Evolutionary conservation across 2,329 filamentous ascomycete species (phyloP).

Genomic region (Aspergillus quadricinctus): DNA sequence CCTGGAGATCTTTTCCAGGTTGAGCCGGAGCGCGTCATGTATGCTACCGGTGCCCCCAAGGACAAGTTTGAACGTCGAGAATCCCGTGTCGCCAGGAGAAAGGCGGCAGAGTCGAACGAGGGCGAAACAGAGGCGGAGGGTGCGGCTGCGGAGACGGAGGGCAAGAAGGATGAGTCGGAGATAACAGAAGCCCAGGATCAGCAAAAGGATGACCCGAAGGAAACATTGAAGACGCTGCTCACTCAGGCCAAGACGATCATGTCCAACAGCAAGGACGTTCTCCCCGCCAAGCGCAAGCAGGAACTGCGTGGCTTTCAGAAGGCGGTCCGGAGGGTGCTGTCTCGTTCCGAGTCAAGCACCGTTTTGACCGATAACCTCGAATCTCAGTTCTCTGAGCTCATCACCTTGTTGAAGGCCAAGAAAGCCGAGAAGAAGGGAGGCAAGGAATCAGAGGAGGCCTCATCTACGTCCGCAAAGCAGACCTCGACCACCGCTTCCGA

Average conservation of each 20-base stretch:
- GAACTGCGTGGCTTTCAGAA: conserved; percentile 69
- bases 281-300: conserved; percentile 70
- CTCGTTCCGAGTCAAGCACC: conserved; percentile 46
- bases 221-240: conserved; percentile 52
- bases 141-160: conserved; percentile 24
- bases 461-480: conserved; percentile 12
- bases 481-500: conserved; percentile 6
- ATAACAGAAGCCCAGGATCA: conserved; percentile 29
- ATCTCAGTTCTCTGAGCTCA: conserved; percentile 51
- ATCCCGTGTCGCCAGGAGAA: conserved; percentile 25
- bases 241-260: conserved; percentile 59
- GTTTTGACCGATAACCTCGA: conserved; percentile 48
- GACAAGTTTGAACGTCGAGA: conserved; percentile 39
- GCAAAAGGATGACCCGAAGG: conserved; percentile 39
- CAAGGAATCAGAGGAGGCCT: conserved; percentile 15
- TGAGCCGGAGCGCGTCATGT: conserved; percentile 81
- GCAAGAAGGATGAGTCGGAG: conserved; percentile 24
- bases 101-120: conserved; percentile 19
- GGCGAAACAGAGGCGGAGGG: conserved; percentile 23
- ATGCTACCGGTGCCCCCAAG: conserved; percentile 75
- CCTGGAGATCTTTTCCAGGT: conserved; percentile 98
- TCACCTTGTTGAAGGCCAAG: conserved; percentile 45
- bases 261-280: conserved; percentile 45
- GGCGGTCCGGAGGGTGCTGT: conserved; percentile 60
- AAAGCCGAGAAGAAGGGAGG: conserved; percentile 20